phyloP scores from a whole-genome alignment of 345 rosid genomes.

The Citrus hindsii region DNA sequence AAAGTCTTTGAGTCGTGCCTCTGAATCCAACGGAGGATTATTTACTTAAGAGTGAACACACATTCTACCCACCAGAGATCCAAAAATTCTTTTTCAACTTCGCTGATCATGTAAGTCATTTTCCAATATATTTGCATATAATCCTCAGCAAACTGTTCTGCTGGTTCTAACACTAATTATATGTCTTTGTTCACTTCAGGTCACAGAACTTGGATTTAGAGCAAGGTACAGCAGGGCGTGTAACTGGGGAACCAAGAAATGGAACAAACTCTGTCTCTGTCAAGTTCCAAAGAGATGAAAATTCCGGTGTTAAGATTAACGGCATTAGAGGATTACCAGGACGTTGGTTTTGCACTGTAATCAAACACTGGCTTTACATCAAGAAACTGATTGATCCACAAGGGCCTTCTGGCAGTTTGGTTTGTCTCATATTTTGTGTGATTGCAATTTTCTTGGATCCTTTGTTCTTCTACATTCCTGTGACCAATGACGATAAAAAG shows the following conservation, averaged over 20 bases:
- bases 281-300: not conserved
- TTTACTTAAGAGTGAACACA: not conserved
- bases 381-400: not conserved
- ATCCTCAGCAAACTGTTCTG: not conserved
- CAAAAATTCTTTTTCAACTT: not conserved
- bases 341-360: not conserved
- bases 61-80: not conserved
- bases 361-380: not conserved
- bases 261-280: not conserved
- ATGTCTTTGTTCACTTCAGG: not conserved
- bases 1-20: not conserved
- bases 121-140: not conserved
- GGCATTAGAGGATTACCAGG: not conserved
- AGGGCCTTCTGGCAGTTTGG: not conserved
- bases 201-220: not conserved
- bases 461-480: conserved; percentile 11
- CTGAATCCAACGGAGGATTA: not conserved
- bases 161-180: not conserved
- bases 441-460: conserved; percentile 10
- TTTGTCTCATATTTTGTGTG: not conserved
- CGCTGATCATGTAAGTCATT: not conserved
- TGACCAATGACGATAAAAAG: not conserved
- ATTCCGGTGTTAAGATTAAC: not conserved
- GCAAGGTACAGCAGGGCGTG: not conserved
- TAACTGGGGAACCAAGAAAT: not conserved